phyloP scores from a whole-genome alignment of 129 eudicot species.

The Escallonia rubra region DNA sequence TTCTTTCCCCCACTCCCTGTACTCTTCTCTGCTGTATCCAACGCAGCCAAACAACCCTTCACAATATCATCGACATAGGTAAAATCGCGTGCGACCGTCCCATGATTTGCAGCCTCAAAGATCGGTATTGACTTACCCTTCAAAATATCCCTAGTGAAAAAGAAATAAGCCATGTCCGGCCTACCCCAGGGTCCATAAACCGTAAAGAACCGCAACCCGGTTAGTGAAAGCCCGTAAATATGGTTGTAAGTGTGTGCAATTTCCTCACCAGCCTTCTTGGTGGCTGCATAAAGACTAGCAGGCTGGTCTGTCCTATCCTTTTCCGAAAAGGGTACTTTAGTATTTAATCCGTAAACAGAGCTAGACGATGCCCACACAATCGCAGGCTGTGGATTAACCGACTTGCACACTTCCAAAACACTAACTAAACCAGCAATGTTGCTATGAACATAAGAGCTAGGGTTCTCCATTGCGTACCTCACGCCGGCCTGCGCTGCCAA shows the following conservation, averaged over 20 bases:
- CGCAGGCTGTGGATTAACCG: constrained; percentile 71
- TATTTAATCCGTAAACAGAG: constrained; percentile 74
- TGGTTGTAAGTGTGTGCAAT: constrained; percentile 87
- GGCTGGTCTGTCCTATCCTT: constrained; percentile 83
- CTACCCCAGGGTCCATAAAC: constrained; percentile 98
- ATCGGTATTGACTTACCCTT: constrained; percentile 60
- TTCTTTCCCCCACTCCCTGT: constrained; percentile 89
- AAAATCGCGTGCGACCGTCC: constrained; percentile 79
- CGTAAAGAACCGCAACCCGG: constrained; percentile 75
- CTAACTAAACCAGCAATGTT: constrained; percentile 81
- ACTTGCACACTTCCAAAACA: constrained; percentile 67
- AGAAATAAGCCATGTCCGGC: constrained; percentile 92
- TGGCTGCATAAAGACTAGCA: constrained; percentile 81
- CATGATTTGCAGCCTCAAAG: constrained; percentile 72
- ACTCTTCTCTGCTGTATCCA: constrained; percentile 86
- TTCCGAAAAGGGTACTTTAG: constrained; percentile 80
- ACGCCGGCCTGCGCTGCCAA: constrained; percentile 92
- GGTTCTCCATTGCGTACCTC: constrained; percentile 80
- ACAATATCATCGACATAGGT: constrained; percentile 86
- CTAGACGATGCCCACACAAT: constrained; percentile 90
- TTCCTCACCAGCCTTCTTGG: constrained; percentile 83
- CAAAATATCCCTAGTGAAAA: constrained; percentile 63
- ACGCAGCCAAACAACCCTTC: constrained; percentile 77
- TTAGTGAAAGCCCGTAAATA: constrained; percentile 67
- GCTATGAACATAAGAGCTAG: constrained; percentile 63